Evolutionary conservation across 208 protist genomes (phyloP).

Genomic region (Acanthamoeba rhysodes): DNA sequence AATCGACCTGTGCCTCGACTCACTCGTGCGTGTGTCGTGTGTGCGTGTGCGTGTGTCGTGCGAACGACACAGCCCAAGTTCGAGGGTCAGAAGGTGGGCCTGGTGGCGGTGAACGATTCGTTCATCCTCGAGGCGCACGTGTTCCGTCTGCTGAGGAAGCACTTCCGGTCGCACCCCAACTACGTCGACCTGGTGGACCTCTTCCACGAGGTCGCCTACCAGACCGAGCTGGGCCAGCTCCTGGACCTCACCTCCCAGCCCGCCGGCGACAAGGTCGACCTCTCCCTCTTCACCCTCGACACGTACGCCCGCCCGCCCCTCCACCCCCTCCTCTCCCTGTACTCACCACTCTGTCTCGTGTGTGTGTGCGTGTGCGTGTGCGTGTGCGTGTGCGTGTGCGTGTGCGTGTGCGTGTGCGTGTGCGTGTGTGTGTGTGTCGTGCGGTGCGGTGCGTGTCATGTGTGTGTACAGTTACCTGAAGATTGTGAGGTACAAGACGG

Average conservation of each 20-base stretch:
- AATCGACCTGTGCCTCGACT: not conserved
- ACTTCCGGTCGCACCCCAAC: slow-evolving; percentile 93
- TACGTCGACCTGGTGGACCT: slow-evolving; percentile 94
- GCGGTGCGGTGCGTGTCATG: no score
- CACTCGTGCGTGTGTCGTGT: not conserved
- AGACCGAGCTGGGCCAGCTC: slow-evolving; percentile 97
- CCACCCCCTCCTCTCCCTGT: not conserved
- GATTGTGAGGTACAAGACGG: slow-evolving; percentile 98
- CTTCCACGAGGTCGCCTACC: slow-evolving; percentile 94
- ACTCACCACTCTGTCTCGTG: not conserved
- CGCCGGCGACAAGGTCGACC: slow-evolving; percentile 92
- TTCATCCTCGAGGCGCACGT: slow-evolving; percentile 96
- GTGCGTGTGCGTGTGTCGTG: not conserved
- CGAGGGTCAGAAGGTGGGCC: slow-evolving; percentile 91
- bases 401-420: no score
- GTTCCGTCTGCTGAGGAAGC: slow-evolving; percentile 94
- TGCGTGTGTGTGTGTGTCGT: no score
- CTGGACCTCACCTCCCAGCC: slow-evolving; percentile 93
- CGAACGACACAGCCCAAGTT: not conserved
- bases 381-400: no score
- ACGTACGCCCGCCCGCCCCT: not conserved
- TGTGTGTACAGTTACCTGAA: slow-evolving; percentile 91
- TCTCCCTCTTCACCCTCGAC: slow-evolving; percentile 92
- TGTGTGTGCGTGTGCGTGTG: no score
- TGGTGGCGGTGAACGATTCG: slow-evolving; percentile 97